Base-by-base conservation (phyloP, 2,329 filamentous ascomycete species). In the Botryosphaeria agaves region DNA sequence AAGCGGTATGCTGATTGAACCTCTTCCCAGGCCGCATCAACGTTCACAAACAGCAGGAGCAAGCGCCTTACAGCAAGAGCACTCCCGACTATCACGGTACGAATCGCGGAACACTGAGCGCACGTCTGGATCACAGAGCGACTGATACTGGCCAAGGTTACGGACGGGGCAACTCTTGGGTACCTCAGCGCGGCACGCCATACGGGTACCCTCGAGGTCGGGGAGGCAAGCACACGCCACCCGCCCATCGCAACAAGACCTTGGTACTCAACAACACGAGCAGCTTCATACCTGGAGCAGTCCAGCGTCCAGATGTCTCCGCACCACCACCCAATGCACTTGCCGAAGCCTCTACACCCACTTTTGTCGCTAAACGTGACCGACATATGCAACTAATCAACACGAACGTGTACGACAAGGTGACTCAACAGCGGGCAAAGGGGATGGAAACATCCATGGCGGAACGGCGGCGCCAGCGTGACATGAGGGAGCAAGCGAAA, bases 361-460 rank as follows among this genome's bases (percentile, higher is more conserved):
- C 69, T 3, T 87, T 77, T 72, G 68, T 89, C 25, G 69, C 73
- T 5, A 79, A 75, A 47, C 76, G 64, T 29, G 79, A 80, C 48
- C 76, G 77, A 29, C 79, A 85, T 47, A 69, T 80, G 47, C 81
- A 91, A 50, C 59, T 91, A 24, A 89, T 91, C 53, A 91, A 87
- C 47, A 70, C 76, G 14, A 69, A 71, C 11, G 69, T 87, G 1
- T 89, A 77, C 48, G 74, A 84, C 38, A 76, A 81, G 48, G 74
- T 82, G 36, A 63, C 66, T 7, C 69, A 80, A 46, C 67, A 68
- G 18, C 69, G 79, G 26, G 59, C 69, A 7, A 76, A 72, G 44
- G 77, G 76, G 7, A 78, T 85, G 26, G 76, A 82, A 39, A 69
- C 79, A 42, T 79, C 72, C 2, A 62, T 69, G 9, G 61, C 64